Evolutionary conservation across 2,329 filamentous ascomycete genomes (phyloP).

Genomic region (Xylariaceae sp.): DNA sequence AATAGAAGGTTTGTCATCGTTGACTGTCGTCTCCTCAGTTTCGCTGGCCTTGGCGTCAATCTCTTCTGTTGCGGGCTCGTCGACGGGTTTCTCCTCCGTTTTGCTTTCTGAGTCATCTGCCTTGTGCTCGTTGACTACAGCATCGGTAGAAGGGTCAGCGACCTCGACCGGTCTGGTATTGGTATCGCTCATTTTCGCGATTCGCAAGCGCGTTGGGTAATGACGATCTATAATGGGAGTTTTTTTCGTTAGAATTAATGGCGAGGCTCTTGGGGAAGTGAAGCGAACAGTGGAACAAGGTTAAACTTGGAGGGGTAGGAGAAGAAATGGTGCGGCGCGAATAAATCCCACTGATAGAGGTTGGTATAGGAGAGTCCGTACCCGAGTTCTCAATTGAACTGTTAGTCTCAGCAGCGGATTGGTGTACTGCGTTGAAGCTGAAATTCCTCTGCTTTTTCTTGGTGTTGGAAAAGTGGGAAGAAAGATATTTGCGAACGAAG

Average conservation of each 20-base stretch:
- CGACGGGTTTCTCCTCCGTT: constrained; percentile 12
- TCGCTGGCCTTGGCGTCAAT: constrained; percentile 27
- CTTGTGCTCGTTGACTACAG: constrained; percentile 15
- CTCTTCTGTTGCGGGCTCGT: constrained; percentile 20
- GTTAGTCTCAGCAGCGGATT: neutral
- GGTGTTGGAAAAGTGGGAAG: neutral
- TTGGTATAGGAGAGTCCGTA: neutral
- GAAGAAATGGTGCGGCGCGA: constrained; percentile 12
- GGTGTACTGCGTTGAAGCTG: neutral
- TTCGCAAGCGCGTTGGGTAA: neutral
- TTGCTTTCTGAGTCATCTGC: constrained; percentile 15
- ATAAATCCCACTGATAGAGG: constrained; percentile 8
- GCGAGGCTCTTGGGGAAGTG: neutral
- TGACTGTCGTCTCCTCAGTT: constrained; percentile 33
- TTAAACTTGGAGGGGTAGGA: constrained; percentile 18
- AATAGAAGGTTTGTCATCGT: constrained; percentile 30
- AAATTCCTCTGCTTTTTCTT: neutral
- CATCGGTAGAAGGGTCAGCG: constrained; percentile 26
- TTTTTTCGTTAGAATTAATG: neutral
- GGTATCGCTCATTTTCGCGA: constrained; percentile 43
- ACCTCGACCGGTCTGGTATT: constrained; percentile 47
- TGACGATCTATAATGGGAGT: neutral
- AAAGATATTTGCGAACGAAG: constrained; percentile 25
- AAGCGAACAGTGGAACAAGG: neutral
- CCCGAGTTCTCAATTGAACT: constrained; percentile 5